Conservation (phyloP, 768 basidiomycete species). For the Mycena indigotica region DNA sequence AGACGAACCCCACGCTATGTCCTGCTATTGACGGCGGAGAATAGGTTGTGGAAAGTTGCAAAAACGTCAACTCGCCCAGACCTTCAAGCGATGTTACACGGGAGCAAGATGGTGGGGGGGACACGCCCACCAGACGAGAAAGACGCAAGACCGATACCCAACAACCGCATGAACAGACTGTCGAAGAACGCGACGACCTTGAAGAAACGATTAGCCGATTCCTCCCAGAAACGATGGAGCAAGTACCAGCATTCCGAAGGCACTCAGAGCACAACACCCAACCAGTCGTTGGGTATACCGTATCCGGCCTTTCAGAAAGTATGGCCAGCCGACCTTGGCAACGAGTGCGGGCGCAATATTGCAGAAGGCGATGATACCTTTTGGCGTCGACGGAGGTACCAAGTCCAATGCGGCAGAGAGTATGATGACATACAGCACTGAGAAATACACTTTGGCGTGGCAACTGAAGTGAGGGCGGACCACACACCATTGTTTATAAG, state of each 20-base stretch:
- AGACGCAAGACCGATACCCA: slow-evolving; percentile 81
- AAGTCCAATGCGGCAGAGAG: slow-evolving; percentile 94
- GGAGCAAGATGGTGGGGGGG: neutral
- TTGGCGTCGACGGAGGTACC: slow-evolving; percentile 88
- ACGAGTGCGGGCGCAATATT: slow-evolving; percentile 88
- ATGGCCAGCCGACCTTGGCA: slow-evolving; percentile 92
- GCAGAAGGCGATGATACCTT: slow-evolving; percentile 93
- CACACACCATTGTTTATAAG: slow-evolving; percentile 84
- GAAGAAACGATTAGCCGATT: neutral
- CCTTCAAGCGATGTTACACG: slow-evolving; percentile 45
- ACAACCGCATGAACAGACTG: slow-evolving; percentile 62
- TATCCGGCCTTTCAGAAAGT: slow-evolving; percentile 83
- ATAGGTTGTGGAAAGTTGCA: slow-evolving; percentile 89
- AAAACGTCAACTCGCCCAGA: slow-evolving; percentile 90
- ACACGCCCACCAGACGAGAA: slow-evolving; percentile 73
- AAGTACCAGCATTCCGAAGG: slow-evolving; percentile 85
- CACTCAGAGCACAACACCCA: slow-evolving; percentile 75
- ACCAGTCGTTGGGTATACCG: slow-evolving; percentile 74
- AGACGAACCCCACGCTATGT: slow-evolving; percentile 74
- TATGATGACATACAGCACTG: slow-evolving; percentile 95
- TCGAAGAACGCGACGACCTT: slow-evolving; percentile 81
- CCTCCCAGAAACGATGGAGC: neutral
- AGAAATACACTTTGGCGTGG: neutral
- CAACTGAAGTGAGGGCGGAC: neutral
- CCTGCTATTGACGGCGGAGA: slow-evolving; percentile 68